A percentile compares a stretch with the other conserved stretches of the same genome.
These are phyloP conservation scores for Colletotrichum australisinense DNA, from an alignment of 2,329 filamentous ascomycete species.

Conservation along the genomic window DNA sequence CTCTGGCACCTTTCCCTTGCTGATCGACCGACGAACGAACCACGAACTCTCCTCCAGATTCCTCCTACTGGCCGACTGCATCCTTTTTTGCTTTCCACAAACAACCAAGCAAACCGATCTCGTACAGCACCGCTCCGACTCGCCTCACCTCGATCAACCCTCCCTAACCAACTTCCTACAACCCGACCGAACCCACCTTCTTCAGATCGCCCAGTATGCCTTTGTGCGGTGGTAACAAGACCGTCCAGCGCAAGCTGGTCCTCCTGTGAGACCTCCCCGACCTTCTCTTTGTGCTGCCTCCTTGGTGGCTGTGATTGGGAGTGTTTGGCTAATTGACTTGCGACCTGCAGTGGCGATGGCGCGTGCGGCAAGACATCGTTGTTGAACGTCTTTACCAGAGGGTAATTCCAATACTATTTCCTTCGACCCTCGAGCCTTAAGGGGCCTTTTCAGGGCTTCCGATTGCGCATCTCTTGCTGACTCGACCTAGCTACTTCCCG, in stretches of 20 bases:
- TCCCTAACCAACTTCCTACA: neutral
- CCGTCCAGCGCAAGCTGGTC: constrained; percentile 95
- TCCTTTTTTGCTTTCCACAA: neutral
- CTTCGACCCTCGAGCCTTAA: neutral
- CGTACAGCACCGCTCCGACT: neutral
- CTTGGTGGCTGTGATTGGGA: neutral
- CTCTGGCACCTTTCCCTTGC: constrained; percentile 9
- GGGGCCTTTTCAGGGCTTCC: no score
- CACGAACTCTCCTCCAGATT: neutral
- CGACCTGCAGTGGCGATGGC: constrained; percentile 80
- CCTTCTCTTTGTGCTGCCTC: neutral
- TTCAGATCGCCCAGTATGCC: constrained; percentile 26
- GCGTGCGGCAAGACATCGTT: constrained; percentile 97
- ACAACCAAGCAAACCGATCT: neutral
- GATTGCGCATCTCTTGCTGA: constrained; percentile 12
- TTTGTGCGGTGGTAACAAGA: constrained; percentile 79
- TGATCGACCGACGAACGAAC: constrained; percentile 10
- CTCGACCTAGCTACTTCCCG: constrained; percentile 81
- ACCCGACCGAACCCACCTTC: neutral
- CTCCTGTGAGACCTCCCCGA: constrained; percentile 75
- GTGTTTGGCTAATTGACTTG: constrained; percentile 27
- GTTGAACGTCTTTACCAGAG: constrained; percentile 98
- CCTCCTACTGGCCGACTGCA: neutral
- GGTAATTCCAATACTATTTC: constrained; percentile 66
- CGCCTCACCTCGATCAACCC: neutral